phyloP scores from a whole-genome alignment of 2,329 filamentous ascomycete species.

The Xylariaceae sp. region DNA sequence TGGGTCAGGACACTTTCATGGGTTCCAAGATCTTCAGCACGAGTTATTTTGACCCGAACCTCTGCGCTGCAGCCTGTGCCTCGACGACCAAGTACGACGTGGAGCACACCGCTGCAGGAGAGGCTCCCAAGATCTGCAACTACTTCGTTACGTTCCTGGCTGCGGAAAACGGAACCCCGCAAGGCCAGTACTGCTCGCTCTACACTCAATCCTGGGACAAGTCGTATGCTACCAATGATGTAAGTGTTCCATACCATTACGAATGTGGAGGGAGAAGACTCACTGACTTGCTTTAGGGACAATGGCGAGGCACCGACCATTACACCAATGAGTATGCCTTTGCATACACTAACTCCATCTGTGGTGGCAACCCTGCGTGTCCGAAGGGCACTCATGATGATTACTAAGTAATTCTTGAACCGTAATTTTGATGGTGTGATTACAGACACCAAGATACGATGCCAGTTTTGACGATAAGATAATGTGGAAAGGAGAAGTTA shows the following conservation, averaged over 20 bases:
- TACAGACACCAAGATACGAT: no score
- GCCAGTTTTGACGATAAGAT: no score
- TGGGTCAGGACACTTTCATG: conserved; percentile 27
- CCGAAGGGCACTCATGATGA: neutral
- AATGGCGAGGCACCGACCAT: conserved; percentile 18
- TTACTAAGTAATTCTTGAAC: no score
- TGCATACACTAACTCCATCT: conserved; percentile 10
- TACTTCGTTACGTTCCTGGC: conserved; percentile 39
- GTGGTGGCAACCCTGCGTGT: conserved; percentile 3
- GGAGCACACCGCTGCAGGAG: conserved; percentile 19
- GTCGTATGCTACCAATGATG: conserved; percentile 23
- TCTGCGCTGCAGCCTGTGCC: conserved; percentile 28
- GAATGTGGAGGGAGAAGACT: neutral
- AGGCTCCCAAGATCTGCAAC: conserved; percentile 24
- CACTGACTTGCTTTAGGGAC: conserved; percentile 13
- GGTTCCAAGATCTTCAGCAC: conserved; percentile 28
- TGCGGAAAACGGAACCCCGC: conserved; percentile 32
- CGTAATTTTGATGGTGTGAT: no score
- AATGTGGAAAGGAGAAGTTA: no score
- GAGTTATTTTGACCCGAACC: conserved; percentile 23
- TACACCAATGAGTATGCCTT: conserved; percentile 18
- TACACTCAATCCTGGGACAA: conserved; percentile 32
- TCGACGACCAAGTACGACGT: conserved; percentile 27
- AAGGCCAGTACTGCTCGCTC: conserved; percentile 36
- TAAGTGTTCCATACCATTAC: conserved; percentile 11